Evolutionary conservation across 2,329 filamentous ascomycete genomes (phyloP), one percentile per base, ranked within the genome.

Genomic region (Neofusicoccum sp.): DNA sequence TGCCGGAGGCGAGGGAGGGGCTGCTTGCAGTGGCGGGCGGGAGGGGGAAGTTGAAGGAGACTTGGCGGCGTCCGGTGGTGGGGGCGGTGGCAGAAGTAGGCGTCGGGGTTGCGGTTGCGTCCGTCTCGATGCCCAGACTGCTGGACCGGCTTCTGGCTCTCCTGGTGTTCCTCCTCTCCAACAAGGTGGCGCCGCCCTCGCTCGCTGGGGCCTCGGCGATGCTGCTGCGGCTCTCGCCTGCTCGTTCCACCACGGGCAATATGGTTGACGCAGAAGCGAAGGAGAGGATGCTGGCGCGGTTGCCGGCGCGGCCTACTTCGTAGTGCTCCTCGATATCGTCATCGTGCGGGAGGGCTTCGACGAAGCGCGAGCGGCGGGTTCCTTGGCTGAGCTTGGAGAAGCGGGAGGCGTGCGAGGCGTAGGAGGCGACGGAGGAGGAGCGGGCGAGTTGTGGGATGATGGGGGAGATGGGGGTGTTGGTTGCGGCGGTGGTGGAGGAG

Each of bases 281-380:
- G 20, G 20, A 20, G 20, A 20, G 20, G 20, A 20, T n/a, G 36
- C 36, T 43, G 26, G 34, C 24, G 51, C 51, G 51, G 38, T 38
- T 28, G n/a, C 51, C 36, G 49, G 30, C 30, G 20, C 14, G 6
- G 49, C 49, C 36, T 4, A 26, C 41, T 26, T 40, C 36, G 49
- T 54, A 40, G 49, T 30, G 6, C 14, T 8, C 26, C 36, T 56
- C 51, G 36, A 33, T 9, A 44, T 51, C 57, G 38, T 41, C 34
- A 28, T 43, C 45, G 34, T 51, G 34, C 31, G 45, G 31, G 31
- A 60, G 44, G 16, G 47, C 47, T 16, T 60, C 57, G 47, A 51
- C 36, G 44, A 60, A 60, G 57, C 57, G 57, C 45, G 45, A 51
- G 26, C 57, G 57, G 6, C 57, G 44, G 7, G 57, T 49, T 38